A percentile compares a stretch with the other conserved stretches of the same genome.
phyloP scores from a whole-genome alignment of 1,139 yeast genomes.

The Candida buenavistaensis region DNA sequence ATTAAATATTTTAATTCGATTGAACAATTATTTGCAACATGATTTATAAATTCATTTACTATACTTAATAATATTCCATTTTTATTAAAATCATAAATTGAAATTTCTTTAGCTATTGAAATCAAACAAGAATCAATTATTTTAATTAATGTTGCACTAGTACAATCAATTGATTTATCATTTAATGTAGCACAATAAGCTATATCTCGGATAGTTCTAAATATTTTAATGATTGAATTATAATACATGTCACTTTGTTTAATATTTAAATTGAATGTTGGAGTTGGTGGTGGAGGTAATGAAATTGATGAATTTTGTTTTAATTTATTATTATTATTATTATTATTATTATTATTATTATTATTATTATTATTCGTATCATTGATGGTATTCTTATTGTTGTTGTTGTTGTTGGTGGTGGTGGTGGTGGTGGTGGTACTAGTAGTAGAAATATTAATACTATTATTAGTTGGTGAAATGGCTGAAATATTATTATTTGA shows the following conservation, averaged over 20 bases:
- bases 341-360: too few species aligned
- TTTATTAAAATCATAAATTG: constrained; percentile 46
- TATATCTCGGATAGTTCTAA: constrained; percentile 49
- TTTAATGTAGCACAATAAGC: constrained; percentile 22
- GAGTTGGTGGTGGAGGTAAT: constrained; percentile 12
- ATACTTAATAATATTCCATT: constrained; percentile 48
- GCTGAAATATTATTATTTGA: constrained; percentile 1
- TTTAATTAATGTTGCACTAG: constrained; percentile 19
- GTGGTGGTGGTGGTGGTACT: constrained; percentile 1
- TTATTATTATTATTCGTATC: too few species aligned
- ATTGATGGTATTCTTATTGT: too few species aligned
- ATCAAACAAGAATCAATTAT: constrained; percentile 33
- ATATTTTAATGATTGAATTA: constrained; percentile 40
- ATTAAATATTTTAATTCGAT: constrained; percentile 22
- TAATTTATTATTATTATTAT: too few species aligned
- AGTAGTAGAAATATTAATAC: constrained; percentile 1
- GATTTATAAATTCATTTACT: constrained; percentile 46
- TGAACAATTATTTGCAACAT: constrained; percentile 25
- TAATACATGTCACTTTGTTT: constrained; percentile 33
- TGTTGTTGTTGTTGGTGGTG: too few species aligned
- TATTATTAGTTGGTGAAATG: background rate
- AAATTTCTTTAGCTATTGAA: constrained; percentile 39
- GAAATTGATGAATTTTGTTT: too few species aligned
- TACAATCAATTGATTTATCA: constrained; percentile 13
- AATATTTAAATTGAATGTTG: constrained; percentile 13